Evolutionary conservation across 2,329 filamentous ascomycete genomes (phyloP).

Genomic region (Nemania sp.): DNA sequence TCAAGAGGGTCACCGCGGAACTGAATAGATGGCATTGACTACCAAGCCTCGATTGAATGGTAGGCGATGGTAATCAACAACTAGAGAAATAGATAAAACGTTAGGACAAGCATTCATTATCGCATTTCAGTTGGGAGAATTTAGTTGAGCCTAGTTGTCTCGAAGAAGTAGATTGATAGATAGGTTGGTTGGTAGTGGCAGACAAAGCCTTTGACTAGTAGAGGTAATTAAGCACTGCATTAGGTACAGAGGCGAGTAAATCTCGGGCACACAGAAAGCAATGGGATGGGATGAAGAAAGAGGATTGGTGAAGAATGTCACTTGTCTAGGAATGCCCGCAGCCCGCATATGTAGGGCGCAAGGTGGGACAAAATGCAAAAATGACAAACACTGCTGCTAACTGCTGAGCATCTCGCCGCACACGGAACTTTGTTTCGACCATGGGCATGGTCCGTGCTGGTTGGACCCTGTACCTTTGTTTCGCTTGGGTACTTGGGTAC

Average conservation of each 20-base stretch:
- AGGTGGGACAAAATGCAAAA: slow-evolving; percentile 25
- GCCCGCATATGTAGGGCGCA: no score
- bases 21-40: not conserved
- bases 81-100: not conserved
- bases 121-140: not conserved
- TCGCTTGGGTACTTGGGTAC: not conserved
- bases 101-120: slow-evolving; percentile 15
- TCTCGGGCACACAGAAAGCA: not conserved
- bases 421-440: slow-evolving; percentile 26
- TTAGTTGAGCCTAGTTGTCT: not conserved
- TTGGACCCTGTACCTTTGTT: not conserved
- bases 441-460: slow-evolving; percentile 29
- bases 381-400: slow-evolving; percentile 13
- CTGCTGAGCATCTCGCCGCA: slow-evolving; percentile 15
- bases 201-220: slow-evolving; percentile 5
- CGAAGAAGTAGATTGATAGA: slow-evolving; percentile 11
- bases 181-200: no score
- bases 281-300: slow-evolving; percentile 2
- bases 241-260: not conserved
- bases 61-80: slow-evolving; percentile 34
- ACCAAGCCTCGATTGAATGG: slow-evolving; percentile 12
- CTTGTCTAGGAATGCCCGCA: slow-evolving; percentile 18
- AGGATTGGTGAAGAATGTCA: slow-evolving; percentile 22
- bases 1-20: slow-evolving; percentile 23
- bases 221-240: slow-evolving; percentile 19